phyloP scores from a whole-genome alignment of 176 grass and related monocot species.

The Ensete ventricosum region DNA sequence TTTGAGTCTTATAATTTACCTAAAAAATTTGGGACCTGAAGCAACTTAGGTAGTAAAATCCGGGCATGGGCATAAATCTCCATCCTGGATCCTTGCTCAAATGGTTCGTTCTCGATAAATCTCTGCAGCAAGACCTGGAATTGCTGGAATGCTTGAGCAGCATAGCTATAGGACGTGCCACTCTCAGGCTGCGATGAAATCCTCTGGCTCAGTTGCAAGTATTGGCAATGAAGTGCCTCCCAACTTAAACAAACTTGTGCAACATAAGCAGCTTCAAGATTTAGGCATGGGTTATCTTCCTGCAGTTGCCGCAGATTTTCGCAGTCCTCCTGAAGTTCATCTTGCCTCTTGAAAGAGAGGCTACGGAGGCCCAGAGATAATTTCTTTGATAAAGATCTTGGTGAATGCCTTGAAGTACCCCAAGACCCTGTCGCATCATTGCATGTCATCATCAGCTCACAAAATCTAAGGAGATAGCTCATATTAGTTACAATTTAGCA shows the following conservation, averaged over 20 bases:
- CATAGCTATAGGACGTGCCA: conserved; percentile 42
- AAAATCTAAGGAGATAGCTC: neutral
- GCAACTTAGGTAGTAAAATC: conserved; percentile 62
- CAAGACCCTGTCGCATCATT: conserved; percentile 27
- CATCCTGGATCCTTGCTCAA: conserved; percentile 67
- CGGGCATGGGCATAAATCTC: conserved; percentile 55
- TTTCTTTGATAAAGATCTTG: conserved; percentile 55
- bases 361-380: conserved; percentile 56
- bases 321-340: conserved; percentile 39
- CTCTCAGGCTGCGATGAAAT: conserved; percentile 50
- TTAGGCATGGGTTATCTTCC: conserved; percentile 54
- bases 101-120: conserved; percentile 84
- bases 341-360: conserved; percentile 76
- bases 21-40: conserved; percentile 93
- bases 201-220: conserved; percentile 61
- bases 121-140: conserved; percentile 85
- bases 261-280: conserved; percentile 66
- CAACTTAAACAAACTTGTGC: conserved; percentile 80
- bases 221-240: conserved; percentile 79
- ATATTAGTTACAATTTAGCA: too few species aligned
- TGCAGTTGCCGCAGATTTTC: conserved; percentile 41
- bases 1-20: conserved; percentile 28
- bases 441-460: neutral
- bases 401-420: conserved; percentile 49
- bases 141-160: conserved; percentile 87